Conservation (phyloP, 1,284 basidiomycete genomes). For the Entoloma clypeatum region DNA sequence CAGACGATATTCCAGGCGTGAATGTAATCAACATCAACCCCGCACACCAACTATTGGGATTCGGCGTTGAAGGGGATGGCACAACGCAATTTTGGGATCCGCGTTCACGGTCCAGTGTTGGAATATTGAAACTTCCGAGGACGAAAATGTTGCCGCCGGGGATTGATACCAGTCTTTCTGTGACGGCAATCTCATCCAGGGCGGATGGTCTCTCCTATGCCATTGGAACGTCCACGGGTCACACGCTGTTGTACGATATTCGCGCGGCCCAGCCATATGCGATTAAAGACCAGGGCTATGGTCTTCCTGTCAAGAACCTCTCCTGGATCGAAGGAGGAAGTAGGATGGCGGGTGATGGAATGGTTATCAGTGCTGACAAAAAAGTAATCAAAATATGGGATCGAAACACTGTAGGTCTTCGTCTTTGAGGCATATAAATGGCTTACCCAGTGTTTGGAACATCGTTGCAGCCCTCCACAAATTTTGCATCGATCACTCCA, state of each 20-base stretch:
- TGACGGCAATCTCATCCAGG: slow-evolving; percentile 83
- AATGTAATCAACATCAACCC: slow-evolving; percentile 94
- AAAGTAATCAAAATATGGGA: slow-evolving; percentile 98
- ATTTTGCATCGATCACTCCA: slow-evolving; percentile 92
- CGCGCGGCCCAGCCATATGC: slow-evolving; percentile 83
- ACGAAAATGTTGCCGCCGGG: slow-evolving; percentile 51
- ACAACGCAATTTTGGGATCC: slow-evolving; percentile 97
- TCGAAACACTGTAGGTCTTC: slow-evolving; percentile 63
- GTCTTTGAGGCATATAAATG: background rate
- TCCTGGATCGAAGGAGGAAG: slow-evolving; percentile 87
- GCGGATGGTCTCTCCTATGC: slow-evolving; percentile 91
- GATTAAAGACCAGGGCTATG: slow-evolving; percentile 96
- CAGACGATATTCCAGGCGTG: slow-evolving; percentile 69
- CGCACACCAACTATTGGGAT: slow-evolving; percentile 86
- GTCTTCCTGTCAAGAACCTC: slow-evolving; percentile 84
- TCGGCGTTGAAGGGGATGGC: slow-evolving; percentile 83
- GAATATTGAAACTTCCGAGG: slow-evolving; percentile 71
- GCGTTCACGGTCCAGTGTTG: slow-evolving; percentile 77
- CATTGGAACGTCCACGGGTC: slow-evolving; percentile 91
- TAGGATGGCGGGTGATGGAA: slow-evolving; percentile 80
- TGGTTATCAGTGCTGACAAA: slow-evolving; percentile 86
- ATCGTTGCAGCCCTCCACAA: slow-evolving; percentile 64
- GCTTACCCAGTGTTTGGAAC: slow-evolving; percentile 12
- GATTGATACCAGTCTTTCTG: slow-evolving; percentile 49
- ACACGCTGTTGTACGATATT: slow-evolving; percentile 93